Percentiles rank a stretch among this genome's conserved stretches.
Conservation (phyloP, 768 basidiomycete species). For the Boletus sp. region DNA sequence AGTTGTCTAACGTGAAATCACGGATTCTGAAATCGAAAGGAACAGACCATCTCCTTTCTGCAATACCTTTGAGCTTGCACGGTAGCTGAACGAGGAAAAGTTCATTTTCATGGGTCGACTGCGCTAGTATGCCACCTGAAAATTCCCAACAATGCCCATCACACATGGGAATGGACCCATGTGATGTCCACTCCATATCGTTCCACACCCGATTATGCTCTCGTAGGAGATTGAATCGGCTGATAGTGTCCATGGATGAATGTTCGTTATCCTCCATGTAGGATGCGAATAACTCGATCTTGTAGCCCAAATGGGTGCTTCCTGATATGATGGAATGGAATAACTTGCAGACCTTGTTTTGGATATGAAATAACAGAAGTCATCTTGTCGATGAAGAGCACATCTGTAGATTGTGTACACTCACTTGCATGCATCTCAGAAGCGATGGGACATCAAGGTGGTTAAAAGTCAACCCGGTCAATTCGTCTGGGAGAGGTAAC, state of each 20-base stretch:
- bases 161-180: constrained; percentile 10
- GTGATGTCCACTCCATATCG: constrained; percentile 19
- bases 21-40: constrained; percentile 26
- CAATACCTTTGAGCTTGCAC: constrained; percentile 28
- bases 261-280: constrained; percentile 24
- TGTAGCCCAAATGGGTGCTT: constrained; percentile 29
- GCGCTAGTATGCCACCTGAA: constrained; percentile 33
- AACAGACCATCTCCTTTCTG: constrained; percentile 26
- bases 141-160: constrained; percentile 33
- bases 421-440: constrained; percentile 26
- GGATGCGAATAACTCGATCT: constrained; percentile 28
- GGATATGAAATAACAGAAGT: background rate
- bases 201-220: constrained; percentile 31
- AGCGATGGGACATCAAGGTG: constrained; percentile 31
- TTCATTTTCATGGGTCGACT: constrained; percentile 17
- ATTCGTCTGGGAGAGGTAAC: constrained; percentile 30
- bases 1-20: constrained; percentile 38
- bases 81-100: constrained; percentile 29
- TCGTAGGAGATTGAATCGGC: constrained; percentile 26
- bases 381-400: background rate
- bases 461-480: constrained; percentile 22
- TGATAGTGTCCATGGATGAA: constrained; percentile 17
- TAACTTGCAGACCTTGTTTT: constrained; percentile 29
- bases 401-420: background rate
- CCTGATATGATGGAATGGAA: constrained; percentile 27